Evolutionary conservation across 208 protist species (phyloP), one percentile per base, ranked within the genome.

Genomic region (Trypanosoma caninum): DNA sequence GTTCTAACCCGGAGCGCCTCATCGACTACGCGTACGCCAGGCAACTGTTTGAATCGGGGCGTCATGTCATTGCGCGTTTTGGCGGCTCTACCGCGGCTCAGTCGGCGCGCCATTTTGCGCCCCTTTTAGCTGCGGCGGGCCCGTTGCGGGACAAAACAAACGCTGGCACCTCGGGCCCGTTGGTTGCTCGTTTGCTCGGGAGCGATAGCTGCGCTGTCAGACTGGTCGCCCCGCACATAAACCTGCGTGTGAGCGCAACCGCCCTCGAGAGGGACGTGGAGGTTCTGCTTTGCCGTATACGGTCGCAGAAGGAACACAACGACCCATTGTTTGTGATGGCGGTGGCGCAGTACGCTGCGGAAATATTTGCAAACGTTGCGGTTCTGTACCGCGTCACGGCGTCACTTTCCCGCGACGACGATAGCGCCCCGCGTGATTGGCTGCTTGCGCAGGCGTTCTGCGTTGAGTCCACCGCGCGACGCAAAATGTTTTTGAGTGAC

Each of bases 381-480:
- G 82, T 88, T 44, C 60, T 93, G 22, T 86, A 87, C 65, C 80
- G 82, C 55, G 75, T 63, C 63, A 87, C 86, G 16, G 79, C 82
- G 7, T 64, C 80, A 31, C 80, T 93, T 20, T 37, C 59, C 18
- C 82, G 82, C 23, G 80, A 87, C 54, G 74, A 72, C 25, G 65
- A 65, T 44, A 63, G 57, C 20, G 86, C 69, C 0, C 75, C 87
- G 47, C 73, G 78, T 9, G 75, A 89, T 65, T 93, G 86, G 86
- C 64, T 93, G 10, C 69, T 89, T 27, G 74, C 86, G 14, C 74
- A 93, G 58, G 69, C 71, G 11, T 88, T 93, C 56, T 81, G 79
- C 40, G 67, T 65, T 1, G 54, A 78, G 33, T 93, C 86, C 8
- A 50, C 50, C 22, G 64, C 55, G 54, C 74, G 77, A 6, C 78